Evolutionary conservation across 345 rosid genomes (phyloP).

Genomic region (Boechera retrofracta): DNA sequence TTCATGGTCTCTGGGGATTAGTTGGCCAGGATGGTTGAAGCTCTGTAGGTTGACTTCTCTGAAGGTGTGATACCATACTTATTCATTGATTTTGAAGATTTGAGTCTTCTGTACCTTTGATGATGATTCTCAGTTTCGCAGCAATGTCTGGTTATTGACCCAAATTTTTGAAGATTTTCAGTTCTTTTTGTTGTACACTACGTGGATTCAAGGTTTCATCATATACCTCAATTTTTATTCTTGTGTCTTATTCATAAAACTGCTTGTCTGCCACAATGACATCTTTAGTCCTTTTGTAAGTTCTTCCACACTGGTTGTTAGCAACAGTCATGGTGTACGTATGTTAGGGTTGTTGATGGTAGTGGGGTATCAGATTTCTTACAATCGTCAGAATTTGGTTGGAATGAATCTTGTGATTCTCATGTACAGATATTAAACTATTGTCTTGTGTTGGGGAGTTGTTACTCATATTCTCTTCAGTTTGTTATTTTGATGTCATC

Average conservation of each 20-base stretch:
- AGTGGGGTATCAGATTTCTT: background rate
- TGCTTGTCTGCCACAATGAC: background rate
- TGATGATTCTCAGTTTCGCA: background rate
- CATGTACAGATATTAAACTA: background rate
- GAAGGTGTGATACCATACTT: constrained; percentile 2
- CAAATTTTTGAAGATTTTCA: background rate
- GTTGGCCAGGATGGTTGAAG: background rate
- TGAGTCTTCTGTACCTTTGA: background rate
- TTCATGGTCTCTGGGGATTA: constrained; percentile 7
- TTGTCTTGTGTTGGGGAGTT: background rate
- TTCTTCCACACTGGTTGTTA: background rate
- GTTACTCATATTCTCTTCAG: background rate
- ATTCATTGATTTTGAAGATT: background rate
- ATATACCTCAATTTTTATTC: background rate
- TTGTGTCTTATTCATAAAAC: background rate
- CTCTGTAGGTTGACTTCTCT: background rate
- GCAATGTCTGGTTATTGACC: background rate
- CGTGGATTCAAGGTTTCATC: background rate
- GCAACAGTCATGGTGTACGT: background rate
- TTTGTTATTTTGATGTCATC: background rate
- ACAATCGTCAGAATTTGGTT: background rate
- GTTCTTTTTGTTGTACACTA: background rate
- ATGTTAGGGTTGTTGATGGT: background rate
- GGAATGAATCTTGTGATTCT: background rate
- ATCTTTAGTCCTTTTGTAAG: background rate